These are phyloP conservation scores for Sporothrix pallida DNA, from an alignment of 2,329 filamentous ascomycete genomes.

Conservation along the genomic window DNA sequence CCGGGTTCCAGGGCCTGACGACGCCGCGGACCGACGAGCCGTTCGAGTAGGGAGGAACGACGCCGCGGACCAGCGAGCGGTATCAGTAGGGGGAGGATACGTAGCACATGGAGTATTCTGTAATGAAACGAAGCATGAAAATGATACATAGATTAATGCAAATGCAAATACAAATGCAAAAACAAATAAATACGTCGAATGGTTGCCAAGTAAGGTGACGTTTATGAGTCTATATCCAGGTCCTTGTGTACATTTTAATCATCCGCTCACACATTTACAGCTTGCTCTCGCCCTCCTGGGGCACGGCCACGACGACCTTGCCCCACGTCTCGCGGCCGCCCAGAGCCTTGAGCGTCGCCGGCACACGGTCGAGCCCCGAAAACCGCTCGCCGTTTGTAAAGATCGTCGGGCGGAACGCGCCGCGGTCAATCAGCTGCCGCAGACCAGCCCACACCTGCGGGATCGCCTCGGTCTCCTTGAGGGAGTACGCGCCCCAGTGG, in stretches of 20 bases:
- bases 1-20: constrained; percentile 60
- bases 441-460: constrained; percentile 81
- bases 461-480: constrained; percentile 73
- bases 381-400: constrained; percentile 78
- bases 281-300: constrained; percentile 67
- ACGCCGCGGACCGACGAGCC: background rate
- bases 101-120: too few relatives aligned
- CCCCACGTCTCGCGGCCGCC: constrained; percentile 89
- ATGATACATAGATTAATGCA: too few relatives aligned
- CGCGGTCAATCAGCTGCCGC: constrained; percentile 74
- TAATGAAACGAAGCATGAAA: too few relatives aligned
- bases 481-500: constrained; percentile 87
- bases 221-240: too few relatives aligned
- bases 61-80: background rate
- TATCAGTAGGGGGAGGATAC: background rate
- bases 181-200: too few relatives aligned
- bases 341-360: constrained; percentile 53
- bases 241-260: background rate
- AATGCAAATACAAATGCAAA: too few relatives aligned
- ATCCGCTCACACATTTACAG: constrained; percentile 47
- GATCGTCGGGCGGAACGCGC: constrained; percentile 81
- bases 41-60: background rate
- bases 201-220: too few relatives aligned
- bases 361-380: constrained; percentile 65
- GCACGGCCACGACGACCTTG: constrained; percentile 89